phyloP scores from a whole-genome alignment of 768 basidiomycete genomes.

The Mycena galopus region DNA sequence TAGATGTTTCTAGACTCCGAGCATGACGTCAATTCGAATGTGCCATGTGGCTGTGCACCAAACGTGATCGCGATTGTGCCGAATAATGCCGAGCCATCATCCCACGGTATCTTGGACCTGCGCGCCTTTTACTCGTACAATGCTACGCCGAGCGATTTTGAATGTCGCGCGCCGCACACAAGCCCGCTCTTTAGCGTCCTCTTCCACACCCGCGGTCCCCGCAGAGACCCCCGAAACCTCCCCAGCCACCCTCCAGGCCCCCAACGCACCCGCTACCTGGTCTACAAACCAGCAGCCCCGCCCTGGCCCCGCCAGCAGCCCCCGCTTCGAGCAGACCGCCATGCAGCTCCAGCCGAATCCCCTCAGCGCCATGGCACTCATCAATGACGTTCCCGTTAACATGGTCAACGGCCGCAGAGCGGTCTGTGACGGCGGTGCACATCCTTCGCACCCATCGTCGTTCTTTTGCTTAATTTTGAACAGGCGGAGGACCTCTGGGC shows the following conservation, averaged over 20 bases:
- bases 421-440: slow-evolving; percentile 94
- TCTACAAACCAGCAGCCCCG: slow-evolving; percentile 85
- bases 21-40: slow-evolving; percentile 15
- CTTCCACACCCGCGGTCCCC: slow-evolving; percentile 28
- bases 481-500: slow-evolving; percentile 94
- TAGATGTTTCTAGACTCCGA: neutral
- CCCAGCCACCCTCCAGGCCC: slow-evolving; percentile 73
- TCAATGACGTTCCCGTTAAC: slow-evolving; percentile 87
- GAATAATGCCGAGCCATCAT: too few species aligned
- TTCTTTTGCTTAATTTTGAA: slow-evolving; percentile 13
- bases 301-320: slow-evolving; percentile 67
- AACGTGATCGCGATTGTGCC: slow-evolving; percentile 23
- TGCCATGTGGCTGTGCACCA: too few species aligned
- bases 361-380: slow-evolving; percentile 90
- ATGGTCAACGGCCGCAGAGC: slow-evolving; percentile 88
- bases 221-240: slow-evolving; percentile 31
- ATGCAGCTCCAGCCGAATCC: slow-evolving; percentile 92
- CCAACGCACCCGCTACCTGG: slow-evolving; percentile 89
- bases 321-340: slow-evolving; percentile 93
- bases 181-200: slow-evolving; percentile 26
- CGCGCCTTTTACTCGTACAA: neutral
- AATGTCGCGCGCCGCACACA: slow-evolving; percentile 19
- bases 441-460: neutral
- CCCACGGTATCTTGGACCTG: too few species aligned
- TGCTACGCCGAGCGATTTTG: slow-evolving; percentile 18